Conservation (phyloP, 2,329 filamentous ascomycete species). For the Lasiodiplodia citricola region DNA sequence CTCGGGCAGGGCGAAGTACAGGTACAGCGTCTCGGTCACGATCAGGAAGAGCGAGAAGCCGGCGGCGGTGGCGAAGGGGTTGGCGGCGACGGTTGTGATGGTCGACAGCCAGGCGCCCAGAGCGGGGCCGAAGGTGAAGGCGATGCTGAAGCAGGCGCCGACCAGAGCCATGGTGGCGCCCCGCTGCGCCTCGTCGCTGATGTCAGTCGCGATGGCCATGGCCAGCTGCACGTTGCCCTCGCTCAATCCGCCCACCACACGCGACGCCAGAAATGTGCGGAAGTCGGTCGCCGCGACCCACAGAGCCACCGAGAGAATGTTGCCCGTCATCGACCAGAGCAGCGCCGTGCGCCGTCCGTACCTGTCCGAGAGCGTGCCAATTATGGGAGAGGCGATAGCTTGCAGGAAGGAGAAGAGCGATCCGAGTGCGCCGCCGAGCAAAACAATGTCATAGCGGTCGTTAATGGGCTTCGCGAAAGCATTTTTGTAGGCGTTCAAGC, state of each 20-base stretch:
- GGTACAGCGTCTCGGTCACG: slow-evolving; percentile 82
- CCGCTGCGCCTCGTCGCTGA: slow-evolving; percentile 82
- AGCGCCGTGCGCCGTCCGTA: slow-evolving; percentile 87
- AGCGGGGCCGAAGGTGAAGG: slow-evolving; percentile 94
- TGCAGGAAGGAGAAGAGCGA: slow-evolving; percentile 94
- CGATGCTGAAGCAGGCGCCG: slow-evolving; percentile 94
- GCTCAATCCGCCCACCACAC: slow-evolving; percentile 88
- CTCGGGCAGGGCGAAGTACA: slow-evolving; percentile 85
- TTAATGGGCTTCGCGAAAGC: slow-evolving; percentile 92
- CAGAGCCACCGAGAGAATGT: slow-evolving; percentile 88
- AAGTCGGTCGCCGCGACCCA: slow-evolving; percentile 96
- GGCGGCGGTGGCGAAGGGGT: slow-evolving; percentile 92
- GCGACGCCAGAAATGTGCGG: slow-evolving; percentile 91
- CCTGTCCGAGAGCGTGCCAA: slow-evolving; percentile 84
- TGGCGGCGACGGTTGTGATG: slow-evolving; percentile 77
- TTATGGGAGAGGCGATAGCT: slow-evolving; percentile 88
- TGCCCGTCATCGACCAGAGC: slow-evolving; percentile 89
- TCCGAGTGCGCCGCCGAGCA: slow-evolving; percentile 90
- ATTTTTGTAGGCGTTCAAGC: slow-evolving; percentile 93
- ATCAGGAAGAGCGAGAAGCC: slow-evolving; percentile 86
- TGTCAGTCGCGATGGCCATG: slow-evolving; percentile 94
- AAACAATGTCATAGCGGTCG: slow-evolving; percentile 93
- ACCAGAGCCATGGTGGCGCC: slow-evolving; percentile 96
- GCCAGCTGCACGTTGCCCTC: slow-evolving; percentile 97
- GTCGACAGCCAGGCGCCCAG: slow-evolving; percentile 85